phyloP scores from a whole-genome alignment of 306 rosid genomes.

The Sesbania bispinosa region DNA sequence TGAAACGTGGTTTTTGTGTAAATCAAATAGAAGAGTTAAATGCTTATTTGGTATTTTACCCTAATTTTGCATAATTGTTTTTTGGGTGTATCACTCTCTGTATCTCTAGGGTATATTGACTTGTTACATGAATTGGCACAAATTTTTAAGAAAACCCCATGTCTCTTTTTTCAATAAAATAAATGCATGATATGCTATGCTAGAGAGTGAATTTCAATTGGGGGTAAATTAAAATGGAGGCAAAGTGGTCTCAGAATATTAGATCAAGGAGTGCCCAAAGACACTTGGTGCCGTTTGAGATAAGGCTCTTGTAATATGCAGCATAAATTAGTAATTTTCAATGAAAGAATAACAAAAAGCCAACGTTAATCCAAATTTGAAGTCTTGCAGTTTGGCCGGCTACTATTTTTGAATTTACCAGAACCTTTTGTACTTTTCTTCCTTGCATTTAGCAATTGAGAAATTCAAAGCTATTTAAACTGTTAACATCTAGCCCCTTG shows the following conservation, averaged over 20 bases:
- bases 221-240: no score
- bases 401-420: slow-evolving; percentile 12
- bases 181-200: background rate
- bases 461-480: slow-evolving; percentile 16
- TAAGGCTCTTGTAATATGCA: background rate
- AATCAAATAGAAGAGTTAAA: no score
- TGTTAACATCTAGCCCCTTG: background rate
- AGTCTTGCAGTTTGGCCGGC: slow-evolving; percentile 33
- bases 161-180: background rate
- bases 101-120: no score
- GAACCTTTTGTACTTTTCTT: slow-evolving; percentile 3
- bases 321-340: background rate
- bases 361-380: slow-evolving; percentile 12
- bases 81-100: background rate
- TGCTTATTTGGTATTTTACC: no score
- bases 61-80: background rate
- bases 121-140: background rate
- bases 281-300: no score
- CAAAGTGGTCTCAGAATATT: no score
- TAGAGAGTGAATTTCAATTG: no score
- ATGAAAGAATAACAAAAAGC: background rate
- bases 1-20: no score
- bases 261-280: no score
- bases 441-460: background rate
- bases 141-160: background rate